These are phyloP conservation scores for Spongospora subterranea DNA, from an alignment of 208 protist species.

Conservation along the genomic window DNA sequence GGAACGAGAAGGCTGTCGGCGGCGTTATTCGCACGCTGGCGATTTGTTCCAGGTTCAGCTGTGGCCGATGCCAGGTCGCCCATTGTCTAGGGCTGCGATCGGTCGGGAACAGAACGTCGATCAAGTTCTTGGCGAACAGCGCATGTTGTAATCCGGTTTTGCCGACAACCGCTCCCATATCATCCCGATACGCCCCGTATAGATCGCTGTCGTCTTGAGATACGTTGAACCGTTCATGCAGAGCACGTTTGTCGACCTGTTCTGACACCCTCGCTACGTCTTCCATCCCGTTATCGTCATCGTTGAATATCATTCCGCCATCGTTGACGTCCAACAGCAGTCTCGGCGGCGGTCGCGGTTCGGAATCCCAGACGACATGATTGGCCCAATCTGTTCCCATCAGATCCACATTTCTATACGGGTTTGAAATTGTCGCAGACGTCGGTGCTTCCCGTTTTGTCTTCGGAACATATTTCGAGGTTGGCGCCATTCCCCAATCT, in stretches of 20 bases:
- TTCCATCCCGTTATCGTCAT: not conserved
- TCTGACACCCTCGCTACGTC: not conserved
- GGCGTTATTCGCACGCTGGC: not conserved
- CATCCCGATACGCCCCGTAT: conserved; percentile 47
- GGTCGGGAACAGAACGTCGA: conserved; percentile 29
- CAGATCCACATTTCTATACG: not conserved
- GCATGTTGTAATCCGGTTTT: conserved; percentile 54
- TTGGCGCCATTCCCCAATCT: not conserved
- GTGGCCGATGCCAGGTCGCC: not conserved
- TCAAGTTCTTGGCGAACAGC: conserved; percentile 53
- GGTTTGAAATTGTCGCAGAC: not conserved
- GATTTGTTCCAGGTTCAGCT: not conserved
- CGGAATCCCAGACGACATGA: not conserved
- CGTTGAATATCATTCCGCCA: conserved; percentile 27
- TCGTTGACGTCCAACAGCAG: conserved; percentile 28
- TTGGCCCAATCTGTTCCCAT: not conserved
- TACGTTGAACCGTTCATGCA: conserved; percentile 26
- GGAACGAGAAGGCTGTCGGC: not conserved
- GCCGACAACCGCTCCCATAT: conserved; percentile 31
- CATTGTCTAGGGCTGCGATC: conserved; percentile 15
- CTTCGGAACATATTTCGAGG: too few relatives aligned
- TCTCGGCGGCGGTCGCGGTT: not conserved
- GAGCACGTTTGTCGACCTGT: not conserved
- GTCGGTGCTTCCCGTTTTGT: conserved; percentile 1
- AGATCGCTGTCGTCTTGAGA: not conserved